Evolutionary conservation across 2,329 filamentous ascomycete genomes (phyloP).

Genomic region (Exserohilum rostratum): DNA sequence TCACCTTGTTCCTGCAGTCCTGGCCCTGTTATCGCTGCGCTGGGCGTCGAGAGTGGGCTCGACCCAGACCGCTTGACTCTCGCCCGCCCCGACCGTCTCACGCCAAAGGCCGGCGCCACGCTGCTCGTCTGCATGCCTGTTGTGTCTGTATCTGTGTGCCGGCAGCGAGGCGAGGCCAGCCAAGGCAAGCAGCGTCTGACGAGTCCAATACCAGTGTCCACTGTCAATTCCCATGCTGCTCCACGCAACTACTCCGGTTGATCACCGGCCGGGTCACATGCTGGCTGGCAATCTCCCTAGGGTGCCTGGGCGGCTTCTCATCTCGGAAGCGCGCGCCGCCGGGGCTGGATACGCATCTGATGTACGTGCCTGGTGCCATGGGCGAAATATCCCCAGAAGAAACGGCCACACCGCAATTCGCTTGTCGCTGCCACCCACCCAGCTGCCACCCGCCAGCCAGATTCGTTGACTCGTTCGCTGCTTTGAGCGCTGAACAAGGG

Average conservation of each 20-base stretch:
- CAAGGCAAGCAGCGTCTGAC: too few relatives aligned
- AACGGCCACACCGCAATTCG: neutral
- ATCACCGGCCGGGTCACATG: conserved; percentile 6
- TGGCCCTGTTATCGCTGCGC: conserved; percentile 6
- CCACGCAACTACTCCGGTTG: neutral
- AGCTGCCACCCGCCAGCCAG: neutral
- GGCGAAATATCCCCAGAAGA: neutral
- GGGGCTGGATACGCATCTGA: neutral
- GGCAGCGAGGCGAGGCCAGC: too few relatives aligned
- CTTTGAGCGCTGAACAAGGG: conserved; percentile 11
- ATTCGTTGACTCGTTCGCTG: neutral
- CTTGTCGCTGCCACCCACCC: neutral
- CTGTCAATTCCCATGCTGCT: neutral
- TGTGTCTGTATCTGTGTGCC: too few relatives aligned
- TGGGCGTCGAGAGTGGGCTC: conserved; percentile 20
- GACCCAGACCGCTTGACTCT: conserved; percentile 26
- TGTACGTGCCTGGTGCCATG: too few relatives aligned
- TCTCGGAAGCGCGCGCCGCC: neutral
- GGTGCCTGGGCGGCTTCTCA: neutral
- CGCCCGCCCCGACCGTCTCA: conserved; percentile 23
- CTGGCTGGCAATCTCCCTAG: conserved; percentile 3
- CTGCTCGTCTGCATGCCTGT: neutral
- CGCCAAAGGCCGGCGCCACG: conserved; percentile 10
- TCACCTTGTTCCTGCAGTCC: conserved; percentile 32
- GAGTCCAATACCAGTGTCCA: neutral